Base-by-base conservation (phyloP, 441 rosid genomes). In the Erysimum cheiri region DNA sequence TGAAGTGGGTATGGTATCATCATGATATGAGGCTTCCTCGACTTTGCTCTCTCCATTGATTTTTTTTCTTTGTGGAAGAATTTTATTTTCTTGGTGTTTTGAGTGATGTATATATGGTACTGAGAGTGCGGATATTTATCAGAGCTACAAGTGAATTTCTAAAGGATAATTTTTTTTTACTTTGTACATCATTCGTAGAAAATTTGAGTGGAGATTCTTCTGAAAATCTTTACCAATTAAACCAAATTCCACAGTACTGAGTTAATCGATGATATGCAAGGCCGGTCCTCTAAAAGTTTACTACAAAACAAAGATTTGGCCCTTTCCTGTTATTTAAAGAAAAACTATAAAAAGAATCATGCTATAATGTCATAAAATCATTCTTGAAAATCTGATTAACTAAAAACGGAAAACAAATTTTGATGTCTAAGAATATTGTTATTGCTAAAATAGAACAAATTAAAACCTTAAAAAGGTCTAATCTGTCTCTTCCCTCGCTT, bases 1-100 rank as follows among this genome's bases (percentile, higher is more conserved):
- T 89, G 96, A 32, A 89, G 88, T 36, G 91, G 91, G 75, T 68
- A 80, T 8, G 91, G 79, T 43, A 89, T 55, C 82, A 89, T 67
- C 64, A 89, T 76, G 41, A 85, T 87, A 63, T 83, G 89, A 56
- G 70, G 83, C 52, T 80, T 89, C 37, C 54, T 61, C 35, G 67
- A 33, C 19, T 53, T 71, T 58, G 59, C n/a, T 46, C 33, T 69
- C 70, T 62, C 78, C 78, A 75, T 75, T 36, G 26, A 1, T 37
- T 44, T 46, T 39, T 44, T 31, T 10, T 0, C 2, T 19, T 1
- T 64, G 19, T 35, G 26, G 40, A 67, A 22, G 19, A 50, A 1
- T 22, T 24, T 26, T 28, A 1, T 36, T 64, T 7, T 22, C 13
- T 58, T 60, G 29, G 12, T 68, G 22, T 67, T 43, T 17, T 44